phyloP scores from a whole-genome alignment of 1,284 basidiomycete species.

The Puccinia horiana region DNA sequence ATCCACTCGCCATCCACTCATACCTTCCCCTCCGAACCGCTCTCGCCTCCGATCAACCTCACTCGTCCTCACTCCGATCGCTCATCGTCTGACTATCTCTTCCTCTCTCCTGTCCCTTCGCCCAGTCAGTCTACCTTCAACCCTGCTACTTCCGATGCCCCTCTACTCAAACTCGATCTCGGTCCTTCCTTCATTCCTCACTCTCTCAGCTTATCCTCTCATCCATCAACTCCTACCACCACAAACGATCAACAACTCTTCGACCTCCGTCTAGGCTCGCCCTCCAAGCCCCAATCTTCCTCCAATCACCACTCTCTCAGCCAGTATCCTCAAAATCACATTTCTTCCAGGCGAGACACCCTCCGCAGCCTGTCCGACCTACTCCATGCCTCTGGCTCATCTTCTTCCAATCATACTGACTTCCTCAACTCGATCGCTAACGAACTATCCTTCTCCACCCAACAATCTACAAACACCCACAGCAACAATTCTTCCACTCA shows the following conservation, averaged over 20 bases:
- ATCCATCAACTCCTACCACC: background rate
- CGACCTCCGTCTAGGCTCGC: background rate
- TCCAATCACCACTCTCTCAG: background rate
- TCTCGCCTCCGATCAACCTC: no score
- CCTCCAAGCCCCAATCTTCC: background rate
- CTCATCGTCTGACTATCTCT: no score
- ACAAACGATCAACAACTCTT: background rate
- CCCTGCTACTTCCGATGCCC: background rate
- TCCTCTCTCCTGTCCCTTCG: no score
- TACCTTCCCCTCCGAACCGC: no score
- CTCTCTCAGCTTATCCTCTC: background rate
- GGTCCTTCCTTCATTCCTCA: constrained; percentile 10
- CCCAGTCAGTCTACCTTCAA: background rate
- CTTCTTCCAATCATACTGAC: background rate
- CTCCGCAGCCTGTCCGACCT: background rate
- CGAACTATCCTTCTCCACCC: background rate
- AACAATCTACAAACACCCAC: background rate
- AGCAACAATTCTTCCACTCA: background rate
- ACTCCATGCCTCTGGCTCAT: background rate
- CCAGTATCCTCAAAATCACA: background rate
- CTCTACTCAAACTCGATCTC: background rate
- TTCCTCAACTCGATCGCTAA: background rate
- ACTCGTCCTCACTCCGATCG: no score
- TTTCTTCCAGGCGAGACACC: background rate
- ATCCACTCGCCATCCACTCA: no score